Conservation (phyloP, 495 filamentous ascomycete species). For the Podospora comata region DNA sequence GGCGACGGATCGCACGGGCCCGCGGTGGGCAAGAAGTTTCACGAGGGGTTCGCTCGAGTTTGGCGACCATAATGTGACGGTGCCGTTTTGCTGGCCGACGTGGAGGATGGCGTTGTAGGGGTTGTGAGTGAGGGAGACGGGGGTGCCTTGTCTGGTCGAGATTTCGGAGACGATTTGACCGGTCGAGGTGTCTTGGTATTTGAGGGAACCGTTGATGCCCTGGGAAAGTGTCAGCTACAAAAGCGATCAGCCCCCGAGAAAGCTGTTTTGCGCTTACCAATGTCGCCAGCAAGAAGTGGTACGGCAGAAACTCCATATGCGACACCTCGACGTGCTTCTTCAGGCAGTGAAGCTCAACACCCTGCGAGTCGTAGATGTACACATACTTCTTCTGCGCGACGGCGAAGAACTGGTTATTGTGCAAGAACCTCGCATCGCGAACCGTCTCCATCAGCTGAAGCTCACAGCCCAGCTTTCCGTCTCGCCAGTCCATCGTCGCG, state of each 20-base stretch:
- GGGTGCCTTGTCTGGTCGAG: constrained; percentile 76
- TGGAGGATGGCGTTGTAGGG: constrained; percentile 88
- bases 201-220: constrained; percentile 80
- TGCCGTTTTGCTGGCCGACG: constrained; percentile 89
- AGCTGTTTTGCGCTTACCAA: constrained; percentile 52
- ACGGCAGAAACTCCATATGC: constrained; percentile 92
- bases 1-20: constrained; percentile 83
- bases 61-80: constrained; percentile 93
- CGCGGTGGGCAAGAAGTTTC: constrained; percentile 89
- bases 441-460: constrained; percentile 87
- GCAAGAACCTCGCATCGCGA: constrained; percentile 84
- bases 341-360: constrained; percentile 88
- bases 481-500: constrained; percentile 94
- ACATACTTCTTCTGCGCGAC: constrained; percentile 97
- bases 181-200: constrained; percentile 93
- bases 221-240: constrained; percentile 35
- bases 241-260: constrained; percentile 1
- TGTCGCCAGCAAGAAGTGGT: constrained; percentile 90
- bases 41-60: constrained; percentile 82
- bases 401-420: constrained; percentile 94
- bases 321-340: constrained; percentile 88
- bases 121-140: constrained; percentile 82
- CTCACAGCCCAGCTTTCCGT: constrained; percentile 86
- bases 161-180: constrained; percentile 81
- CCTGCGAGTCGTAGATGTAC: constrained; percentile 83